Conservation (phyloP, 805 yeast species). For the Zygosaccharomyces bailii region DNA sequence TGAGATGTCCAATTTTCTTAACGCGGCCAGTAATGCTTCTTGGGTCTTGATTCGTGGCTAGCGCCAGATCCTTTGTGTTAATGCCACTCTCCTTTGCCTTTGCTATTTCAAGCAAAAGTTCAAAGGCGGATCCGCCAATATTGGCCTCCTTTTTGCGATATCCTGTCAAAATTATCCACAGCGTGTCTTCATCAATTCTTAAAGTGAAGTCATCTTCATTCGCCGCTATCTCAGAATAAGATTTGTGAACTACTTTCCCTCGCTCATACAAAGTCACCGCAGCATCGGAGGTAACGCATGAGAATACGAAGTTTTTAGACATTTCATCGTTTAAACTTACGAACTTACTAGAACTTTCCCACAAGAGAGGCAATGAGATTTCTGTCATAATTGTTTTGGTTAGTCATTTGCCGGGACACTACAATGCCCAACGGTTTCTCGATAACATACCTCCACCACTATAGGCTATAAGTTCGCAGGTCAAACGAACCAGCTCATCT, state of each 20-base stretch:
- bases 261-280: constrained; percentile 17
- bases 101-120: constrained; percentile 58
- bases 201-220: constrained; percentile 11
- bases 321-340: constrained; percentile 11
- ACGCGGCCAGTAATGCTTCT: constrained; percentile 65
- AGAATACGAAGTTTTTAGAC: constrained; percentile 22
- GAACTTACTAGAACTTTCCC: constrained; percentile 13
- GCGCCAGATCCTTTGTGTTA: constrained; percentile 53
- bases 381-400: constrained; percentile 12
- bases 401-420: neutral
- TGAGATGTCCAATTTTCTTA: constrained; percentile 50
- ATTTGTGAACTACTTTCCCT: constrained; percentile 8
- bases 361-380: constrained; percentile 13
- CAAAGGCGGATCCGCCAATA: constrained; percentile 55
- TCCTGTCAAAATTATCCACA: constrained; percentile 58
- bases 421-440: too few relatives aligned
- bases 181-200: constrained; percentile 49
- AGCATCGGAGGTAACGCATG: constrained; percentile 18
- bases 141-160: constrained; percentile 47
- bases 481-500: constrained; percentile 30
- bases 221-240: constrained; percentile 6
- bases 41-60: constrained; percentile 62
- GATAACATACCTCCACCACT: constrained; percentile 32
- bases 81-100: constrained; percentile 54
- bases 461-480: constrained; percentile 33